Base-by-base conservation (phyloP, 345 rosid genomes). In the Pseudoturritis turrita region DNA sequence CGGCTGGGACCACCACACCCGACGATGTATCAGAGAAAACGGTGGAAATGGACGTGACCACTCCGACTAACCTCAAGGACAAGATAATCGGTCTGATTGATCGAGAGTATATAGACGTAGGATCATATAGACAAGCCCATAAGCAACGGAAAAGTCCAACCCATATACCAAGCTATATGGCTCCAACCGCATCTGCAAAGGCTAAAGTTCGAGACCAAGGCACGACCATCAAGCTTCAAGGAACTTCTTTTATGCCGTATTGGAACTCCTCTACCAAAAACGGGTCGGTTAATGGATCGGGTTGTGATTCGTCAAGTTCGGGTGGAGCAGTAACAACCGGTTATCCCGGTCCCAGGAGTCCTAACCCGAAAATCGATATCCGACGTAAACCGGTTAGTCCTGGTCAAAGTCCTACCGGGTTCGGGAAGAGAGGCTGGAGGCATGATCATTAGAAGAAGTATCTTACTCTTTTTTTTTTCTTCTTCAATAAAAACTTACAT, bases 21-120 rank as follows among this genome's bases (percentile, higher is more conserved):
- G 94, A 90, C 7, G 84, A 86, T 79, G 59, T 82, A 78, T 90
- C 99, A 0, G 97, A 92, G 68, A 96, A 91, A 77, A 90, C 98
- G 0, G 87, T 90, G 2, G 98, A 90, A 74, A 86, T 90, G 88
- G 94, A 92, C 59, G 74, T 57, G 49, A 69, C 47, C 33, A 77
- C 86, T 3, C 84, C 90, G 0, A 56, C 75, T 8, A 74, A 81
- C 45, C 52, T 63, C 9, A 73, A 63, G 3, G 74, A 54, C 54
- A 37, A 45, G 56, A 76, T 62, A 37, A 58, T 57, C 4, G 74
- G 81, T 14, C 47, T 74, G 2, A 39, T 45, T 33, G 64, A 74
- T 29, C 75, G 73, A 52, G 83, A 84, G 41, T 51, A 60, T 19
- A 61, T 53, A 9, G 84, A 83, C 64, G 10, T 81, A 2, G 63